Base-by-base conservation (phyloP, 208 protist genomes). In the Plasmodiophora brassicae region DNA sequence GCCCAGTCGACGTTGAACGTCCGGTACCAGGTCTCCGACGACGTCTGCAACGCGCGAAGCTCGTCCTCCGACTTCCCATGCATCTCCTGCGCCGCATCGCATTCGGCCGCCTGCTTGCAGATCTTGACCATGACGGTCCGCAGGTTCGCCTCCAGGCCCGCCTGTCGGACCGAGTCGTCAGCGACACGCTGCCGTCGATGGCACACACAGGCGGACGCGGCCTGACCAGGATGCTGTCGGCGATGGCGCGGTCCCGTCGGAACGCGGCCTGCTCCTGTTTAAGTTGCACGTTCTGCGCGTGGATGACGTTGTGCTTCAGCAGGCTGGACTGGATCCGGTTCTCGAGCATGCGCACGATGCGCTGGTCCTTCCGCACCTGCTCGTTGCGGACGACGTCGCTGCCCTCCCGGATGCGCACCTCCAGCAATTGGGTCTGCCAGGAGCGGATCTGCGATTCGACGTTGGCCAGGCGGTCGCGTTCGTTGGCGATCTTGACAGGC, bases 261-360 rank as follows among this genome's bases (percentile, higher is more conserved):
- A 78, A 44, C 65, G 5, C 5, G 32, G 32, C 65, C 65, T 78
- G 65, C 5, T 38, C 14, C 5, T 78, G 65, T 32, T 78, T 78
- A 8, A 78, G n/a, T 38, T n/a, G 41, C 41, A 5, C 5, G n/a
- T 78, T 78, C 14, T 14, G 32, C 14, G 65, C 65, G 65, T 78
- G 65, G 32, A 78, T 78, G 14, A 5, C 65, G n/a, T 78, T 78
- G 65, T 78, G 5, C 65, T 78, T 78, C 65, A 78, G 65, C 65
- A 78, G n/a, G n/a, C 65, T 78, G 20, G 32, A 38, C 65, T 78
- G 65, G n/a, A 78, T n/a, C 32, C 65, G 65, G n/a, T 78, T 78
- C 65, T 78, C 65, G 65, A 78, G 65, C 14, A 5, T 5, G 5
- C 5, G 5, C 14, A 78, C n/a, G n/a, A 5, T 5, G 5, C n/a